These are phyloP conservation scores for Corymbia citriodora DNA, from an alignment of 441 rosid species.

Conservation along the genomic window DNA sequence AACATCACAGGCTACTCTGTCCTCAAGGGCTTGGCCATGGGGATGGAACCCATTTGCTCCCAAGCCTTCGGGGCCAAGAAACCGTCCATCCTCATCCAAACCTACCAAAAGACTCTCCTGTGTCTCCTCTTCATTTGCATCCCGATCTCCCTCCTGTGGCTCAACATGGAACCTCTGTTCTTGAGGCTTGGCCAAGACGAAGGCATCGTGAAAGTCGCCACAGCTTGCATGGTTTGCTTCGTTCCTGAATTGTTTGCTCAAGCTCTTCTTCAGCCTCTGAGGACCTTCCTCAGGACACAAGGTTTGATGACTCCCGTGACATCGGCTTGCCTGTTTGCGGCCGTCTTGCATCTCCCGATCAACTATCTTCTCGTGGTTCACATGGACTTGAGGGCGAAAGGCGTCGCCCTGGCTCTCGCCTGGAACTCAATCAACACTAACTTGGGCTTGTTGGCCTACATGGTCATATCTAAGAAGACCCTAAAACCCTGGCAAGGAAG, in stretches of 20 bases:
- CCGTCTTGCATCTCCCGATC: background rate
- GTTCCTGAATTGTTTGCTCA: conserved; percentile 2
- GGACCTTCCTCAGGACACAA: background rate
- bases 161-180: background rate
- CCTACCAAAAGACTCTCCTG: background rate
- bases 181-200: background rate
- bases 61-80: background rate
- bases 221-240: background rate
- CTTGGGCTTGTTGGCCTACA: background rate
- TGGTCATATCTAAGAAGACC: background rate
- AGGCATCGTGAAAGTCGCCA: background rate
- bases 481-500: conserved; percentile 2
- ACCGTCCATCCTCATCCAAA: background rate
- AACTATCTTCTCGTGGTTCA: background rate
- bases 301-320: background rate
- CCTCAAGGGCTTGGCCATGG: conserved; percentile 1
- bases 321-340: background rate
- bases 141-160: background rate
- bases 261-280: conserved; percentile 2
- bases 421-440: background rate
- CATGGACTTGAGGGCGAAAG: background rate
- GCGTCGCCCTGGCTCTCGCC: background rate
- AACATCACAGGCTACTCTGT: background rate
- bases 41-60: conserved; percentile 4
- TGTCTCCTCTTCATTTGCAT: background rate